Conservation (phyloP, 169 alveolate genomes). For the Miamiensis avidus region DNA sequence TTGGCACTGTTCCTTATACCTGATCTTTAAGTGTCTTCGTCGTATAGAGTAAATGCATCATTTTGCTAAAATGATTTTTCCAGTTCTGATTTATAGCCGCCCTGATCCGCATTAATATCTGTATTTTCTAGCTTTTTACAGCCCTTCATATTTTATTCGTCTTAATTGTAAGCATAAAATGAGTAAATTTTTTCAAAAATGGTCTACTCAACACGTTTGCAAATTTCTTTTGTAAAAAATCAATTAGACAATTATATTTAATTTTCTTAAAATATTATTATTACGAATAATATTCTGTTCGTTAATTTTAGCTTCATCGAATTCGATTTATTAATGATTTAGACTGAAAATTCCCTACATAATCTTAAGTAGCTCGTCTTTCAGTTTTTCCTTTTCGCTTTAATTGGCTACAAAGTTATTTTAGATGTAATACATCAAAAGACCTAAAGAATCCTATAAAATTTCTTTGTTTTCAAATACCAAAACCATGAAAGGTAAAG, state of each 20-base stretch:
- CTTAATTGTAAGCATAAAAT: not conserved
- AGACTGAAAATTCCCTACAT: not conserved
- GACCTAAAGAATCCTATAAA: conserved; percentile 6
- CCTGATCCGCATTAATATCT: no score
- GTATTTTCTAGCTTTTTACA: no score
- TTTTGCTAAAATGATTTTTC: no score
- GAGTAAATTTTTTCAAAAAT: not conserved
- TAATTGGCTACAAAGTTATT: not conserved
- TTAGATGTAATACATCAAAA: conserved; percentile 6
- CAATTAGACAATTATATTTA: no score
- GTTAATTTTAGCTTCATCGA: not conserved
- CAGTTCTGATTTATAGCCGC: no score
- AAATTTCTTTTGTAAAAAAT: not conserved
- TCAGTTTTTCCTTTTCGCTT: conserved; percentile 14
- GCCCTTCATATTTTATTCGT: no score
- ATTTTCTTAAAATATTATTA: no score
- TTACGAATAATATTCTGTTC: not conserved
- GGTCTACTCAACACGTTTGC: not conserved
- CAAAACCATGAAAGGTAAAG: conserved; percentile 20
- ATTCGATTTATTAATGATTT: not conserved
- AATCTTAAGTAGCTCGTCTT: not conserved
- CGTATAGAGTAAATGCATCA: no score
- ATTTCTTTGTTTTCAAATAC: conserved; percentile 8
- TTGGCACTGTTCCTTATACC: no score
- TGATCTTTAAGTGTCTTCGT: no score